Conservation (phyloP, 345 rosid genomes). For the Bruguiera sexangula region DNA sequence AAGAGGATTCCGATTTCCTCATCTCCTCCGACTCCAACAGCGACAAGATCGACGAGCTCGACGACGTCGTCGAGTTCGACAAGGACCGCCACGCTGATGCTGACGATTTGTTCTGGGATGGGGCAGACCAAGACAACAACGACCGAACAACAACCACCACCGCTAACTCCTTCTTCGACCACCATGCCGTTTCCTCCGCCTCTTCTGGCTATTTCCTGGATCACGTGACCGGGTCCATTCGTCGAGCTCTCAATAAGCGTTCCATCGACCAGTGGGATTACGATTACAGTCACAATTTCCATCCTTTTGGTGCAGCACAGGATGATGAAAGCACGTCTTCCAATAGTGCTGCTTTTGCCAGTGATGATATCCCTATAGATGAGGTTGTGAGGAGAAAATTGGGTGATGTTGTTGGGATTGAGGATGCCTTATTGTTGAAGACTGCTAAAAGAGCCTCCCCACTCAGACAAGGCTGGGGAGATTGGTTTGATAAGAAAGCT, state of each 20-base stretch:
- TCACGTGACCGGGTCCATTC: slow-evolving; percentile 57
- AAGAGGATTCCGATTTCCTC: slow-evolving; percentile 14
- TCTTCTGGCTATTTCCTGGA: slow-evolving; percentile 69
- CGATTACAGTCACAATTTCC: slow-evolving; percentile 45
- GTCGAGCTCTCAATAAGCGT: slow-evolving; percentile 52
- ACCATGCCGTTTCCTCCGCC: slow-evolving; percentile 9
- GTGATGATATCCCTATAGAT: slow-evolving; percentile 77
- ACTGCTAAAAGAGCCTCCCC: slow-evolving; percentile 52
- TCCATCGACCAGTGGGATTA: slow-evolving; percentile 91
- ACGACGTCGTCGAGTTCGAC: slow-evolving; percentile 63
- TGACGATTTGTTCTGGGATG: slow-evolving; percentile 39
- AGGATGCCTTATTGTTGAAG: slow-evolving; percentile 73
- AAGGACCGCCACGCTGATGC: slow-evolving; percentile 29
- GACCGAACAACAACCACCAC: background rate
- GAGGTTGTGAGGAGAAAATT: slow-evolving; percentile 69
- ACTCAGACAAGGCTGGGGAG: slow-evolving; percentile 89
- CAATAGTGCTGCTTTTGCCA: slow-evolving; percentile 46
- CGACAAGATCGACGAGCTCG: slow-evolving; percentile 80
- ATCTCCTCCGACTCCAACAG: slow-evolving; percentile 47
- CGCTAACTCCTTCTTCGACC: no score
- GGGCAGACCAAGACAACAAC: slow-evolving; percentile 20
- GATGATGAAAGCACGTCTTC: slow-evolving; percentile 21
- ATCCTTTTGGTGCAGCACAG: slow-evolving; percentile 33
- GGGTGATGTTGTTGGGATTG: slow-evolving; percentile 55
- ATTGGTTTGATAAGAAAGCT: slow-evolving; percentile 91